Conservation (phyloP, 768 basidiomycete species). For the Suillus occidentalis region DNA sequence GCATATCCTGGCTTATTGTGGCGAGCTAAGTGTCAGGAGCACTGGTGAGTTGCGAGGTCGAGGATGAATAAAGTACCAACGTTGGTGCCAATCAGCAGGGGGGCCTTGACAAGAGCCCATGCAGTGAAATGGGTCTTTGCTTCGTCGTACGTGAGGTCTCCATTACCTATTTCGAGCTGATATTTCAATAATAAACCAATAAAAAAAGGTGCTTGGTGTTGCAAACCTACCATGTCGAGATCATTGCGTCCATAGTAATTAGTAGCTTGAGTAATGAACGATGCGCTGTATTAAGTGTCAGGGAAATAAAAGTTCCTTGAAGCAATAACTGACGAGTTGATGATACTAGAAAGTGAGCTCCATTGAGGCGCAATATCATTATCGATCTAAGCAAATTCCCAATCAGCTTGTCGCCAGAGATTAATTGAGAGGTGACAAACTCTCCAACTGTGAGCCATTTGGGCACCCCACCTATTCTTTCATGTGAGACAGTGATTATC, state of each 20-base stretch:
- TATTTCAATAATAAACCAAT: conserved; percentile 6
- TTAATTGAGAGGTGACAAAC: conserved; percentile 25
- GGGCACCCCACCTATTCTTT: conserved; percentile 34
- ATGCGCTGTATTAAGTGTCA: conserved; percentile 43
- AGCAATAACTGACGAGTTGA: conserved; percentile 44
- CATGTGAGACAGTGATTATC: not conserved
- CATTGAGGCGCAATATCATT: conserved; percentile 40
- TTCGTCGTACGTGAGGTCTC: conserved; percentile 59
- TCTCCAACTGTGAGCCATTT: conserved; percentile 43
- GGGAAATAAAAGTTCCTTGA: not conserved
- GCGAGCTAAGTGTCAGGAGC: conserved; percentile 41
- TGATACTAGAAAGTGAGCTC: conserved; percentile 51
- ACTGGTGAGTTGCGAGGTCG: not conserved
- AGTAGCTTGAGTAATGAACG: conserved; percentile 60
- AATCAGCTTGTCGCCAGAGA: not conserved
- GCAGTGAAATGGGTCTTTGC: conserved; percentile 68
- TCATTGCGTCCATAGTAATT: conserved; percentile 68
- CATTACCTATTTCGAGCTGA: conserved; percentile 65
- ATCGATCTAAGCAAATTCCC: conserved; percentile 15
- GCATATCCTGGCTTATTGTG: conserved; percentile 45
- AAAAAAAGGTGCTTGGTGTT: not conserved
- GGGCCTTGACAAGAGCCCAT: conserved; percentile 69
- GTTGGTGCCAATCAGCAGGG: conserved; percentile 61
- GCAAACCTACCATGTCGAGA: conserved; percentile 57
- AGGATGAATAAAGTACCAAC: conserved; percentile 33